Evolutionary conservation across 1,139 yeast genomes (phyloP).

Genomic region (Saccharomycopsis hybrid): DNA sequence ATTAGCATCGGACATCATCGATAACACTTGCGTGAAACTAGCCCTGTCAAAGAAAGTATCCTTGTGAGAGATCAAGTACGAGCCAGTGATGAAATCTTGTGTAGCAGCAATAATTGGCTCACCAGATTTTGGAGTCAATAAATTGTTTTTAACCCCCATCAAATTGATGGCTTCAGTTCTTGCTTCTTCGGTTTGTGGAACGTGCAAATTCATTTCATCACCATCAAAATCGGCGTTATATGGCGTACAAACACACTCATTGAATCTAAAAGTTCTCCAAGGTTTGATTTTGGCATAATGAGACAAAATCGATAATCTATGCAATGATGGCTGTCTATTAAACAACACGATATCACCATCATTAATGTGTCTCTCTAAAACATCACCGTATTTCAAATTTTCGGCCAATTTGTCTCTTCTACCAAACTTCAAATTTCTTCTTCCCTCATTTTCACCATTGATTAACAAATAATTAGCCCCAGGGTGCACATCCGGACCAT

Average conservation of each 20-base stretch:
- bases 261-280: constrained; percentile 95
- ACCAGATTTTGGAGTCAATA: constrained; percentile 94
- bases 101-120: constrained; percentile 99
- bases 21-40: constrained; percentile 68
- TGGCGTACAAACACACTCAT: constrained; percentile 99
- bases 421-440: constrained; percentile 86
- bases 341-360: constrained; percentile 95
- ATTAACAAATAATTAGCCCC: constrained; percentile 92
- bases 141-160: constrained; percentile 96
- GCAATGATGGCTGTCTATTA: constrained; percentile 97
- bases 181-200: constrained; percentile 98
- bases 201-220: constrained; percentile 98
- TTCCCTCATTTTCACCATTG: constrained; percentile 67
- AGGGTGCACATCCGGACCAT: constrained; percentile 88
- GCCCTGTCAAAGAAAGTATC: constrained; percentile 92
- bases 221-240: constrained; percentile 99
- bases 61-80: constrained; percentile 85
- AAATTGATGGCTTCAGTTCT: constrained; percentile 95
- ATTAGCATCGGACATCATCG: constrained; percentile 95
- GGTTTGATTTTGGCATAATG: constrained; percentile 96
- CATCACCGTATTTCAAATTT: constrained; percentile 75
- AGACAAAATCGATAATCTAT: constrained; percentile 85
- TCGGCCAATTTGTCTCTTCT: constrained; percentile 74
- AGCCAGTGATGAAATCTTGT: constrained; percentile 97
- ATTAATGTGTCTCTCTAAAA: constrained; percentile 95